phyloP scores from a whole-genome alignment of 2,329 filamentous ascomycete genomes.

The Xylariaceae sp. region DNA sequence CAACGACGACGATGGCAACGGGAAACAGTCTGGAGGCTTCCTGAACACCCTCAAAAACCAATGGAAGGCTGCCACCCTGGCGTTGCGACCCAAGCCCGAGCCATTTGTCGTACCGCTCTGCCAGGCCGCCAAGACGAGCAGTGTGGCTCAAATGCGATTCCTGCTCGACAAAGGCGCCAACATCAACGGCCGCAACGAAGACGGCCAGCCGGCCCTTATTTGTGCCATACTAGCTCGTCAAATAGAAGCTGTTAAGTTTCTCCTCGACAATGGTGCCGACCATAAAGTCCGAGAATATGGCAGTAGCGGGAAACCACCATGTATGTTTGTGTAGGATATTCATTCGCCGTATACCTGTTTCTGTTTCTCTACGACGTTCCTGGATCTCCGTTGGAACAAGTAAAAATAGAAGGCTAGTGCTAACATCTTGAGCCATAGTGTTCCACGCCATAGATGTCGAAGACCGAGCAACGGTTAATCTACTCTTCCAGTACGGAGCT shows the following conservation, averaged over 20 bases:
- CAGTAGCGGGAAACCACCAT: background rate
- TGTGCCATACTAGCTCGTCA: background rate
- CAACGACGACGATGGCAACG: background rate
- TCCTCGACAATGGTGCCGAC: background rate
- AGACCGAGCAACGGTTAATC: background rate
- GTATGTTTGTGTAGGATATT: too few species aligned
- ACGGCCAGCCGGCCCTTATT: background rate
- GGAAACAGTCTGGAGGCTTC: background rate
- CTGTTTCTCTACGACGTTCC: too few species aligned
- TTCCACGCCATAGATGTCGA: background rate
- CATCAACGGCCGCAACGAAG: conserved; percentile 1
- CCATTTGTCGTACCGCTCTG: background rate
- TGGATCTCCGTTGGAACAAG: too few species aligned
- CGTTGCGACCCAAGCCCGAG: conserved; percentile 1
- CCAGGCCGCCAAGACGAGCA: background rate
- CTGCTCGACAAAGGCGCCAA: background rate
- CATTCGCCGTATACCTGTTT: too few species aligned
- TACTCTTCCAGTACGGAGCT: background rate
- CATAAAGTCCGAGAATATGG: background rate
- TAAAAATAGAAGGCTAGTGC: too few species aligned
- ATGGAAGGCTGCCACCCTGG: background rate
- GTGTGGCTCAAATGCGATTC: background rate
- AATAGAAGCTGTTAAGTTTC: background rate
- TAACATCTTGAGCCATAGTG: too few species aligned
- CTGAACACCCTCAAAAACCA: background rate